Conservation (phyloP, 495 filamentous ascomycete species). For the Podospora comata region DNA sequence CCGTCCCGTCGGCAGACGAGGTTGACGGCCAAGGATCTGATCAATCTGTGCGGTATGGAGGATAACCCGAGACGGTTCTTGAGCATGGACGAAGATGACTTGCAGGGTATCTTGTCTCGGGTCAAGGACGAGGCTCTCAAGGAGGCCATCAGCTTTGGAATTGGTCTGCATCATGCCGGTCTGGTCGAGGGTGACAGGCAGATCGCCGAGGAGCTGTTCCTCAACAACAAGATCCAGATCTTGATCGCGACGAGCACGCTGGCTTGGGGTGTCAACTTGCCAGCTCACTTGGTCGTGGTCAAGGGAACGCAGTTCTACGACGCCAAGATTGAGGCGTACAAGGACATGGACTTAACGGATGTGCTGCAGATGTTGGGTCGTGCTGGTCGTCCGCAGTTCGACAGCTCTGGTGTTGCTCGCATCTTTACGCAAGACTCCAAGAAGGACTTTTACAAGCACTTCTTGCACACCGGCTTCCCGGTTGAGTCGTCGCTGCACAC, state of each 20-base stretch:
- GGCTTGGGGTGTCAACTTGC: conserved; percentile 98
- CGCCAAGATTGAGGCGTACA: conserved; percentile 95
- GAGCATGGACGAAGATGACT: conserved; percentile 89
- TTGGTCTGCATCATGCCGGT: conserved; percentile 95
- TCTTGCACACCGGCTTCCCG: conserved; percentile 95
- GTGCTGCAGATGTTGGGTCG: conserved; percentile 98
- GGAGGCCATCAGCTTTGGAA: conserved; percentile 92
- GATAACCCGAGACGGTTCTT: conserved; percentile 93
- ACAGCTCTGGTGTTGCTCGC: conserved; percentile 87
- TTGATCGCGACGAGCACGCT: conserved; percentile 95
- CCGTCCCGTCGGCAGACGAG: conserved; percentile 93
- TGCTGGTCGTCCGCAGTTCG: conserved; percentile 94
- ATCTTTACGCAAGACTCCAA: conserved; percentile 98
- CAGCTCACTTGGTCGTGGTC: conserved; percentile 93
- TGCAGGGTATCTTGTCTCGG: conserved; percentile 73
- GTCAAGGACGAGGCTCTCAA: conserved; percentile 90
- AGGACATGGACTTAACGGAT: conserved; percentile 98
- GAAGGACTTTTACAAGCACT: conserved; percentile 99
- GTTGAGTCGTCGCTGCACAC: conserved; percentile 96
- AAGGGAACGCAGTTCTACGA: conserved; percentile 99
- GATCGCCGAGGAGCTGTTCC: conserved; percentile 87
- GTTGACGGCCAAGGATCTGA: conserved; percentile 90
- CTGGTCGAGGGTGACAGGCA: conserved; percentile 91
- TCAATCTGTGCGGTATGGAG: conserved; percentile 97
- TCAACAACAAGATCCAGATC: conserved; percentile 97